phyloP scores from a whole-genome alignment of 495 filamentous ascomycete genomes.

The Lepraria neglecta region DNA sequence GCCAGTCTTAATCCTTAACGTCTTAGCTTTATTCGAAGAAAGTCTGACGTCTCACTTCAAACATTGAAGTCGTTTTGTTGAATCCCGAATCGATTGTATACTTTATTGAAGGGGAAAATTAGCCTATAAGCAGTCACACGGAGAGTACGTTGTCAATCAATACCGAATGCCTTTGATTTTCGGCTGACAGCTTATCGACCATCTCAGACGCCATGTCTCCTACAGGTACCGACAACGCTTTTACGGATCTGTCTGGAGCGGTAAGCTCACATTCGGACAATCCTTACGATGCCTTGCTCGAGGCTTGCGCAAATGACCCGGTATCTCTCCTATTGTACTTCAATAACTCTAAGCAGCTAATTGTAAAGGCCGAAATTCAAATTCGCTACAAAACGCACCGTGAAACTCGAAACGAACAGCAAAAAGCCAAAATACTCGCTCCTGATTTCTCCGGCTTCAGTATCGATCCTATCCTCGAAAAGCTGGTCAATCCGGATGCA shows the following conservation, averaged over 20 bases:
- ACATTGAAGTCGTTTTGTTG: too few species aligned
- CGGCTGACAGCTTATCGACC: neutral
- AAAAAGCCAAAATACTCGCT: slow-evolving; percentile 60
- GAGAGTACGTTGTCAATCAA: too few species aligned
- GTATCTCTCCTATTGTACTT: slow-evolving; percentile 36
- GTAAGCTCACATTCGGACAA: slow-evolving; percentile 37
- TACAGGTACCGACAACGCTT: neutral
- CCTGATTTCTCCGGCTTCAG: slow-evolving; percentile 62
- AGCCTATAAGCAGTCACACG: neutral
- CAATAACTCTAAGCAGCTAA: neutral
- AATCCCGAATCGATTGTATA: neutral
- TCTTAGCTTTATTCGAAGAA: too few species aligned
- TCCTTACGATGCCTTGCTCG: slow-evolving; percentile 71
- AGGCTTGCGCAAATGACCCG: slow-evolving; percentile 50
- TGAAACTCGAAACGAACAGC: slow-evolving; percentile 61
- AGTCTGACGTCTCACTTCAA: too few species aligned
- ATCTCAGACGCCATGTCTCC: neutral
- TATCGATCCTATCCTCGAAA: slow-evolving; percentile 67
- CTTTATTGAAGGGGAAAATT: neutral
- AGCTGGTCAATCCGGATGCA: slow-evolving; percentile 52
- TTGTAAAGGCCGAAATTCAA: slow-evolving; percentile 61
- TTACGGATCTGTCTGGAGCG: slow-evolving; percentile 1
- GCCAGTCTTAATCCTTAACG: too few species aligned
- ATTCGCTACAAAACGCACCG: slow-evolving; percentile 66
- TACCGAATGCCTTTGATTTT: slow-evolving; percentile 26